phyloP scores from a whole-genome alignment of 371 early-diverging fungal species.

The Mucor plumbeus region DNA sequence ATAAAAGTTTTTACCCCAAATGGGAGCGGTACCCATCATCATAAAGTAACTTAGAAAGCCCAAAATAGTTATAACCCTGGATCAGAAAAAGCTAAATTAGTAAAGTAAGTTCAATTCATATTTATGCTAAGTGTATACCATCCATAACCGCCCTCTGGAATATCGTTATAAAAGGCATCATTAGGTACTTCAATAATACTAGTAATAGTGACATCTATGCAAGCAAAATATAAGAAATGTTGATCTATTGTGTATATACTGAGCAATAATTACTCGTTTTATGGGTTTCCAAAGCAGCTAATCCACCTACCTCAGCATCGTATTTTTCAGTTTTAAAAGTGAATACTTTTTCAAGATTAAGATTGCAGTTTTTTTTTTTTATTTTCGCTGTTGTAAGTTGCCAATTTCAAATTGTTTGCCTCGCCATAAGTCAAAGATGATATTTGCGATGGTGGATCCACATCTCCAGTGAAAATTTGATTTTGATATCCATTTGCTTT shows the following conservation, averaged over 20 bases:
- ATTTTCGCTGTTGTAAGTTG: conserved; percentile 7
- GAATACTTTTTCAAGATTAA: conserved; percentile 13
- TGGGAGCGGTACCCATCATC: conserved; percentile 42
- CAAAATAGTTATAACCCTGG: conserved; percentile 40
- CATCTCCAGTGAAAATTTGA: not conserved
- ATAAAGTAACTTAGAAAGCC: conserved; percentile 45
- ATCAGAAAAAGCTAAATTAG: conserved; percentile 1
- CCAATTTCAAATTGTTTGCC: conserved; percentile 22
- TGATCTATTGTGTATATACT: not conserved
- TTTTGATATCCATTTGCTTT: conserved; percentile 2
- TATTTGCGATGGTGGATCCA: not conserved
- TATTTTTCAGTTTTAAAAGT: conserved; percentile 23
- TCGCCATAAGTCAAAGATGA: conserved; percentile 16
- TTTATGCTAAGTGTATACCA: conserved; percentile 26
- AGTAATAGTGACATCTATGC: conserved; percentile 32
- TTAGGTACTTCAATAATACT: conserved; percentile 38
- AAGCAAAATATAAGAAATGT: not conserved
- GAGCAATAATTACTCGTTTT: conserved; percentile 16
- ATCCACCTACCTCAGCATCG: conserved; percentile 20
- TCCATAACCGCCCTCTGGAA: conserved; percentile 50
- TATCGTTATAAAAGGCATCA: conserved; percentile 27
- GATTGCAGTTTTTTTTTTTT: not conserved
- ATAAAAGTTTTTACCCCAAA: conserved; percentile 40
- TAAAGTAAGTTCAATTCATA: not conserved
- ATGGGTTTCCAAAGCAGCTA: conserved; percentile 9